Evolutionary conservation across 1,284 basidiomycete genomes (phyloP), one percentile per base, ranked within the genome.

Genomic region (Microbotryum silenes-acaulis): DNA sequence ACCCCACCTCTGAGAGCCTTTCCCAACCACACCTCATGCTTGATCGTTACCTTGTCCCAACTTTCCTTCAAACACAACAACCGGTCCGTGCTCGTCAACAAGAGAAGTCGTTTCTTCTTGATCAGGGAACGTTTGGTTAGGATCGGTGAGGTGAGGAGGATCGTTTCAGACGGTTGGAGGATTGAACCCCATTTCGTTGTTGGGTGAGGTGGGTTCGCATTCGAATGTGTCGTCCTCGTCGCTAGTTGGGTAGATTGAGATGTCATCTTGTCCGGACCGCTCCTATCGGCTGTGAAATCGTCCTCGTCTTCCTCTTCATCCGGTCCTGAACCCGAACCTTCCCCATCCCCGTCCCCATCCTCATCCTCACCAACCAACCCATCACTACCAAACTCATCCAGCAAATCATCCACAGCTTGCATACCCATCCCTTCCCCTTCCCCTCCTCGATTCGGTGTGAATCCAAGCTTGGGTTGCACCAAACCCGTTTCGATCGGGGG

Each of bases 11-110:
- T 29, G n/a, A 59, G 42, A 7, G 61, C 55, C 21, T 50, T 48
- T 0, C 67, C 70, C 46, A 80, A 70, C 18, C 79, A 73, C 42
- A 78, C 77, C 63, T 80, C 78, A 54, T 72, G 74, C 68, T 80
- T 79, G 63, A 80, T 72, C 50, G 75, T 75, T 57, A 79, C 70
- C 45, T 67, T 70, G 4, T 70, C 58, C 14, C 62, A 54, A 33
- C 74, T 74, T 54, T 80, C 79, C 66, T 79, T 80, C 70, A 80
- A 76, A 58, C 77, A 78, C 10, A 81, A 71, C n/a, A 81, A 71
- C 7, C 80, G 73, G 5, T 79, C 79, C 55, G 79, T 77, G 66
- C 79, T 79, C 20, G 80, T 81, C 3, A 81, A 70, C 33, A 81
- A 74, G 48, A 81, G 72, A 50, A 77, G 76, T 5, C 78, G 75